Evolutionary conservation across 2,329 filamentous ascomycete species (phyloP), one percentile per base, ranked within the genome.

Genomic region (Arthrobotrys sphaeroides): DNA sequence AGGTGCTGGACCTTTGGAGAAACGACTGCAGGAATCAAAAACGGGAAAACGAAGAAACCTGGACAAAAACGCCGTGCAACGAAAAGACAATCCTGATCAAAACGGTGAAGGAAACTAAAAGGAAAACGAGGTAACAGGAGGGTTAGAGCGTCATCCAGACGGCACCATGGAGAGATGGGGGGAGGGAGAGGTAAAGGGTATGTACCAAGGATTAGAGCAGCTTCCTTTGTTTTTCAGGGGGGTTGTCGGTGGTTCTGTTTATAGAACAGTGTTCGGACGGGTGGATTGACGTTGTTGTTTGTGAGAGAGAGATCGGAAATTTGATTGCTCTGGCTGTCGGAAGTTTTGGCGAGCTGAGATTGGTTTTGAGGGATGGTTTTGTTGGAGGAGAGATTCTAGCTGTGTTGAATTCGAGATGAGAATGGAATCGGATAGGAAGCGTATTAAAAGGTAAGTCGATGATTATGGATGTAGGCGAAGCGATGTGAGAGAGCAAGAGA

Each of bases 91-190:
- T 59, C 55, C 36, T 43, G 31, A 57, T 18, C 12, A 62, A 49
- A 51, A 62, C 57, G 13, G 5, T 40, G 28, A 64, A 62, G 57
- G 57, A 26, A 40, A 47, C 72, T 75, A 75, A 69, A 68, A 36
- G 51, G 33, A 57, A 43, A 75, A 59, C 55, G 64, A 49, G 49
- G 24, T 24, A 59, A 67, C 18, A 22, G 9, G 24, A 64, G 51
- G 64, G 57, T 75, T 75, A 75, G 72, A 75, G 55, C 40, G 59
- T 75, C 72, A 75, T 75, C 64, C 57, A 57, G 64, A 62, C 53
- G 59, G 40, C 55, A 45, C 10, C 20, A 33, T 62, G 18, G 59
- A 33, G 20, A 24, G 18, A 42, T 43, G 28, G 18, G 22, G 16
- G 60, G 16, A 36, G 26, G 53, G 45, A 18, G 47, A 18, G 38